Percentiles rank a stretch among this genome's conserved stretches.
Evolutionary conservation across 352 stramenopile species (phyloP).

Genomic region (Pythium utonaiense): DNA sequence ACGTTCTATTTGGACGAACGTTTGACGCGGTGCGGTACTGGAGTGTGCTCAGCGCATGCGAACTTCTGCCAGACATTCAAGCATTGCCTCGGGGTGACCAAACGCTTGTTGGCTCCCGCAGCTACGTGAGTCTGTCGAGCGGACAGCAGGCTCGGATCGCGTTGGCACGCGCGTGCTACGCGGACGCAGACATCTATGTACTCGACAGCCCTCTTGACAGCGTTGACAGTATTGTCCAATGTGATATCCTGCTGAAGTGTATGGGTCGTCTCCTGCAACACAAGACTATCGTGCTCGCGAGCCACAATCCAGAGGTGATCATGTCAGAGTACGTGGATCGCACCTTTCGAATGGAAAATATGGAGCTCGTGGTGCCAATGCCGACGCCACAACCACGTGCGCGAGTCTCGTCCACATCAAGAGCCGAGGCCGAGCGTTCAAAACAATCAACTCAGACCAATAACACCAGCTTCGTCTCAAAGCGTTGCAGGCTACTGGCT

Average conservation of each 20-base stretch:
- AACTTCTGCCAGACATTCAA: slow-evolving; percentile 30
- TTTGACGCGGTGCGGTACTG: slow-evolving; percentile 66
- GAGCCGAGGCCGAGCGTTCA: not conserved
- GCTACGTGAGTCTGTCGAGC: slow-evolving; percentile 30
- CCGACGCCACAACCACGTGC: not conserved
- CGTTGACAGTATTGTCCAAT: slow-evolving; percentile 74
- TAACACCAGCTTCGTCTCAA: slow-evolving; percentile 6
- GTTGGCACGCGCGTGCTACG: slow-evolving; percentile 32
- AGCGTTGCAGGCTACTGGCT: slow-evolving; percentile 7
- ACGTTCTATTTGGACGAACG: slow-evolving; percentile 93
- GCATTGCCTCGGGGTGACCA: slow-evolving; percentile 25
- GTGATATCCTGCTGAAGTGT: slow-evolving; percentile 69
- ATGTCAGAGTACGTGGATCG: slow-evolving; percentile 27
- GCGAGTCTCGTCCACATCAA: not conserved
- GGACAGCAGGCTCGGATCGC: slow-evolving; percentile 31
- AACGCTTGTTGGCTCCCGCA: slow-evolving; percentile 26
- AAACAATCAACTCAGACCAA: no score
- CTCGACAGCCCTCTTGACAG: slow-evolving; percentile 29
- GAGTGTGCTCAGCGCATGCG: slow-evolving; percentile 59
- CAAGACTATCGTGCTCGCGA: slow-evolving; percentile 84
- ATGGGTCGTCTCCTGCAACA: slow-evolving; percentile 22
- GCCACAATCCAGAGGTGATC: slow-evolving; percentile 78
- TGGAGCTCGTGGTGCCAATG: slow-evolving; percentile 15
- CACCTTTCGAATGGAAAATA: slow-evolving; percentile 14
- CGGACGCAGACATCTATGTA: slow-evolving; percentile 27